Conservation (phyloP, 2,329 filamentous ascomycete species). For the Chaetoscypha palmicola region DNA sequence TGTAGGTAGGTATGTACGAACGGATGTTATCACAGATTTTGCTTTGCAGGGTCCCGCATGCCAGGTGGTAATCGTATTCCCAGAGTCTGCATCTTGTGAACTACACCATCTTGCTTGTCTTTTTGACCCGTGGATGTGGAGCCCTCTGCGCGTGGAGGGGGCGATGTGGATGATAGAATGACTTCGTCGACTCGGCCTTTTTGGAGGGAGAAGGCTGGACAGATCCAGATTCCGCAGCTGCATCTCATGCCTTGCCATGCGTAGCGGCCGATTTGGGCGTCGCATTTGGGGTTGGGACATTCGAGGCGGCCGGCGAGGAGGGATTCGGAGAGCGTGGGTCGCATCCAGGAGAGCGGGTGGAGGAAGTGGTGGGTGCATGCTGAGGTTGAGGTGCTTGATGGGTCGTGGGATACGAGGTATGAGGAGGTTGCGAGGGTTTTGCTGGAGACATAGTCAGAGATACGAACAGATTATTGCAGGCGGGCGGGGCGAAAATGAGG, state of each 20-base stretch:
- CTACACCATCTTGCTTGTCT: conserved; percentile 5
- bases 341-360: conserved; percentile 94
- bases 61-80: conserved; percentile 52
- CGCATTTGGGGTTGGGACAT: conserved; percentile 74
- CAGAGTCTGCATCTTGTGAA: conserved; percentile 20
- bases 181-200: conserved; percentile 73
- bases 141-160: conserved; percentile 1
- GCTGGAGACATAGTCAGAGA: too few relatives aligned
- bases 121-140: conserved; percentile 3
- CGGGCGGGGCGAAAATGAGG: too few relatives aligned
- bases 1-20: too few relatives aligned
- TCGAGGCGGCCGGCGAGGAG: conserved; percentile 75
- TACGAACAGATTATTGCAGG: too few relatives aligned
- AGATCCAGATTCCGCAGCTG: conserved; percentile 84
- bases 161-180: conserved; percentile 15
- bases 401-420: conserved; percentile 50
- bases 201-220: conserved; percentile 81
- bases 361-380: conserved; percentile 82
- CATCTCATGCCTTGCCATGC: conserved; percentile 95
- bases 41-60: conserved; percentile 28
- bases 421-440: conserved; percentile 54
- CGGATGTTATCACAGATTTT: too few relatives aligned
- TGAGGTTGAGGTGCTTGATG: conserved; percentile 30
- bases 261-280: conserved; percentile 81
- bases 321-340: conserved; percentile 69